Conservation (phyloP, 352 stramenopile species). For the Globisporangium acanthophoron region DNA sequence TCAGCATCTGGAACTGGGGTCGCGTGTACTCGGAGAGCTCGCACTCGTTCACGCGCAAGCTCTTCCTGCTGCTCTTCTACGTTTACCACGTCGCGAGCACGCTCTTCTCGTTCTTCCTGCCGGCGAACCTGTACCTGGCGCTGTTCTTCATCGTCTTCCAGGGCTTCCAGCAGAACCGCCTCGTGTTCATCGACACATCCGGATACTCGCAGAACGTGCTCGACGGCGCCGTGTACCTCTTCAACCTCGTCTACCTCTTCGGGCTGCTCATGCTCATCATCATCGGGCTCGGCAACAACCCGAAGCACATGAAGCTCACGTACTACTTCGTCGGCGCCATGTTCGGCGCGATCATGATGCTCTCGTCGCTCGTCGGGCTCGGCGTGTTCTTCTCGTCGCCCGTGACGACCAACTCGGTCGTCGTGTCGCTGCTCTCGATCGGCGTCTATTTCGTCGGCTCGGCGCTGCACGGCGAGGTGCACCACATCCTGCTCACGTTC, state of each 20-base stretch:
- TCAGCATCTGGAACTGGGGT: conserved; percentile 83
- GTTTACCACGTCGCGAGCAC: conserved; percentile 74
- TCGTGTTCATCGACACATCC: conserved; percentile 78
- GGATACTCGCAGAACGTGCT: conserved; percentile 48
- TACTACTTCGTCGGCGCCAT: conserved; percentile 75
- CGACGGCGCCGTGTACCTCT: conserved; percentile 66
- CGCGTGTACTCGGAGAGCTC: conserved; percentile 80
- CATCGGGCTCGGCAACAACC: conserved; percentile 82
- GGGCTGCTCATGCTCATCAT: conserved; percentile 80
- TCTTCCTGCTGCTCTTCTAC: conserved; percentile 68
- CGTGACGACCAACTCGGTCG: conserved; percentile 43
- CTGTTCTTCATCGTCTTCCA: conserved; percentile 87
- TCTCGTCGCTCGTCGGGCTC: conserved; percentile 64
- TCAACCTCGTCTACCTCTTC: conserved; percentile 78
- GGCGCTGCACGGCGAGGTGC: conserved; percentile 70
- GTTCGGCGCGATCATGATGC: conserved; percentile 76
- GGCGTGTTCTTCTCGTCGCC: conserved; percentile 71
- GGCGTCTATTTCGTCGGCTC: conserved; percentile 84
- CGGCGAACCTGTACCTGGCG: conserved; percentile 79
- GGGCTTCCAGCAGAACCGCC: conserved; percentile 83
- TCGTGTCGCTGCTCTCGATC: conserved; percentile 61
- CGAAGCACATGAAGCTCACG: conserved; percentile 84
- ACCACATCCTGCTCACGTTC: conserved; percentile 84
- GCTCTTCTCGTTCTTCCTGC: conserved; percentile 65
- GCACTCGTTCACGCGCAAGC: conserved; percentile 68